Percentiles rank a stretch among this genome's conserved stretches.
phyloP scores from a whole-genome alignment of 768 basidiomycete species.

The Symmetrospora coprosmae region DNA sequence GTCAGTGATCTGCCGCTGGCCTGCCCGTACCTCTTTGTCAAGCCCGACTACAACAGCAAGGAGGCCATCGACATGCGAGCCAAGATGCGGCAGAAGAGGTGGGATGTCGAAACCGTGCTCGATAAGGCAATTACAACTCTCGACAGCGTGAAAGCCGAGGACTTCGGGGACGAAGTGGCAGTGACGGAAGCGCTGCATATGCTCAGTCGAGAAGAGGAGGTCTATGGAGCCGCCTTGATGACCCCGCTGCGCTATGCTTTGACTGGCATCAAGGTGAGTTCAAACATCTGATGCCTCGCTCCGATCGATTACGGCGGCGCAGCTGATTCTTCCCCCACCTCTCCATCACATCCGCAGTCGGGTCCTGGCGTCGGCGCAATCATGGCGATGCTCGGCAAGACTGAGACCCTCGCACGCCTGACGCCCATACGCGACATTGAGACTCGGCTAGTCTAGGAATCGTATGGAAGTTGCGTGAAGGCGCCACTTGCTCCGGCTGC shows the following conservation, averaged over 20 bases:
- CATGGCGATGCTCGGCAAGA: not conserved
- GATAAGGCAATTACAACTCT: too few relatives aligned
- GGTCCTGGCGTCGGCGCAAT: conserved; percentile 1
- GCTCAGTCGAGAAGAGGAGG: not conserved
- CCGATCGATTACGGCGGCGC: too few relatives aligned
- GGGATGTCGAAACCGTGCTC: too few relatives aligned
- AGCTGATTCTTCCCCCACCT: not conserved
- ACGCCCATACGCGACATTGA: not conserved
- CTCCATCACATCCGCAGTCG: not conserved
- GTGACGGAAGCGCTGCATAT: not conserved
- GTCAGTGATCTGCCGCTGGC: conserved; percentile 55
- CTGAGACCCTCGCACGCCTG: conserved; percentile 2
- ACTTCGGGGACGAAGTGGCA: not conserved
- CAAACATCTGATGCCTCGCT: not conserved
- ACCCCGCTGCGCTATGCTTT: conserved; percentile 59
- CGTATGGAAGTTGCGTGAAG: too few relatives aligned
- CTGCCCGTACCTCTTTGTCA: conserved; percentile 64
- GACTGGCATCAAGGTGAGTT: conserved; percentile 65
- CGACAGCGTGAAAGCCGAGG: too few relatives aligned
- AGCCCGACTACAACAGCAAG: conserved; percentile 48
- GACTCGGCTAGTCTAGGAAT: too few relatives aligned
- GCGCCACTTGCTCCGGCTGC: too few relatives aligned
- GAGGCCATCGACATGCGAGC: conserved; percentile 41
- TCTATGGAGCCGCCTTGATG: conserved; percentile 45
- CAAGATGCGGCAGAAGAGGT: not conserved